Base-by-base conservation (phyloP, 192 early-diverging fungal species). In the Podila epicladia region DNA sequence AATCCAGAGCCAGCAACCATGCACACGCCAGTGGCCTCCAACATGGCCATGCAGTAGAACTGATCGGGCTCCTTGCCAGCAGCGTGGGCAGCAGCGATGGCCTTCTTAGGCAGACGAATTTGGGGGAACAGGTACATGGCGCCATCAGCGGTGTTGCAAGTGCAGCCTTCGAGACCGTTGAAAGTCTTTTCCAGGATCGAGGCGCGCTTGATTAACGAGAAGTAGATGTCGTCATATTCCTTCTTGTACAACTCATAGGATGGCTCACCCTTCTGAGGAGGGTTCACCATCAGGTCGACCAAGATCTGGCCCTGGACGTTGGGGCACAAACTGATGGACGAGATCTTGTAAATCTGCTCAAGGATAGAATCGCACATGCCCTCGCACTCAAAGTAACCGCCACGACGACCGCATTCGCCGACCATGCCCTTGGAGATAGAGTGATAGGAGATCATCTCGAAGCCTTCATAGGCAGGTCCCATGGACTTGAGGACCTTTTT, bases 51-150 rank as follows among this genome's bases (percentile, higher is more conserved):
- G 84, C 94, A 95, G 86, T 99, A 99, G 58, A 93, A 85, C 59
- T 88, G 92, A 83, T 99, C 98, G 17, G 97, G 94, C 83, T 91
- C 80, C 85, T 91, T 89, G 33, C 92, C 91, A 32, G 75, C 82
- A n/a, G 78, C 82, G 48, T 88, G 80, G 51, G 97, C 97, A 58
- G 91, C 94, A 45, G 88, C 90, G 28, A 97, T 84, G 50, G 96
- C 95, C 66, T 89, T 91, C 62, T 83, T 62, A 24, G 97, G 94
- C 11, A 98, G 77, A 51, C 72, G 70, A 64, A 99, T 90, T 33
- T 75, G 85, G 19, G 98, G 98, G 90, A 98, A 98, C 64, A 97
- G 87, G 85, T 99, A 99, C 96, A 99, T 96, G 63, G 98, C 93
- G 61, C 98, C 98, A 78, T 95, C 89, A 1, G 97, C 95, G 64